Evolutionary conservation across 2,329 filamentous ascomycete species (phyloP).

Genomic region (Colletotrichum incanum): DNA sequence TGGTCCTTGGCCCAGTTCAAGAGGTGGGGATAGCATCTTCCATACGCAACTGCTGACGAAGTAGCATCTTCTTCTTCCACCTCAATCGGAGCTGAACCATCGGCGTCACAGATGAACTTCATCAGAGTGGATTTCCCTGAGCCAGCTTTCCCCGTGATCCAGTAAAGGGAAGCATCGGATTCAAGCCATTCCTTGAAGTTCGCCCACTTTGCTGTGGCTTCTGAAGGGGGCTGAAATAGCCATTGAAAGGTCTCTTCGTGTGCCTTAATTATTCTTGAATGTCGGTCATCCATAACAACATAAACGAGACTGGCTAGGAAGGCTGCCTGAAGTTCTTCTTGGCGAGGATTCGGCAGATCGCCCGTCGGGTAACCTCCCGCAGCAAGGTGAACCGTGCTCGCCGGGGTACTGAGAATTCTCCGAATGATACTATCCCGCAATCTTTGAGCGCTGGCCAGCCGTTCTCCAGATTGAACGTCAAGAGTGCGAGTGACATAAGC

Average conservation of each 20-base stretch:
- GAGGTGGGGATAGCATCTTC: neutral
- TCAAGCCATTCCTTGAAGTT: conserved; percentile 13
- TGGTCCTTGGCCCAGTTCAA: neutral
- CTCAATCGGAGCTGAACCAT: neutral
- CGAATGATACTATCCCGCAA: conserved; percentile 1
- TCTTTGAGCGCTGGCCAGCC: neutral
- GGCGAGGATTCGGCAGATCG: neutral
- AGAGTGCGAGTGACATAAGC: neutral
- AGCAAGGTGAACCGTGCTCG: neutral
- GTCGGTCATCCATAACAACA: conserved; percentile 4
- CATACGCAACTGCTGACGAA: neutral
- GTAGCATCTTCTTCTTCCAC: neutral
- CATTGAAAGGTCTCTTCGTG: neutral
- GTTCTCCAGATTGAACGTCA: neutral
- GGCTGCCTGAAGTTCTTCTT: neutral
- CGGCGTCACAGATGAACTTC: conserved; percentile 52
- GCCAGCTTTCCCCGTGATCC: conserved; percentile 59
- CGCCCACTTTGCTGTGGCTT: neutral
- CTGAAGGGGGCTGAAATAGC: neutral
- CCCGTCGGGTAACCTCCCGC: neutral
- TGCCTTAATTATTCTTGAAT: neutral
- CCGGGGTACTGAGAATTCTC: neutral
- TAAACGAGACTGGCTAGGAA: conserved; percentile 1
- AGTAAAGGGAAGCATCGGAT: neutral
- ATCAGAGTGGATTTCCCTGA: conserved; percentile 64